Conservation (phyloP, 2,329 filamentous ascomycete genomes). For the Epichloe hybrida region DNA sequence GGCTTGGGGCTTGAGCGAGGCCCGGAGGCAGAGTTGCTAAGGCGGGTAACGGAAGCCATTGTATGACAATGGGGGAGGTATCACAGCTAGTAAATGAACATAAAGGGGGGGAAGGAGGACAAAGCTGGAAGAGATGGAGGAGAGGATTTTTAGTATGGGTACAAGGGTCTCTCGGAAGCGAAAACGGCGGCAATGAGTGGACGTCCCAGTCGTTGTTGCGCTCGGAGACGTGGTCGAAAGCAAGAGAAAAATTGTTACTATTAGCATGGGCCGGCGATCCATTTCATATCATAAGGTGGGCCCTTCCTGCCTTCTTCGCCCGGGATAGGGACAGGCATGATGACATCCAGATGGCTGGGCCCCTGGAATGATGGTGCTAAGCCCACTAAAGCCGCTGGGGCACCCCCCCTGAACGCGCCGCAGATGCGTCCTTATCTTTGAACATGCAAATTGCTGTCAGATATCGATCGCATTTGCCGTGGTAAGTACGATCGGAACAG, state of each 20-base stretch:
- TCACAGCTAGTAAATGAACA: background rate
- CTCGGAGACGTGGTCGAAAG: background rate
- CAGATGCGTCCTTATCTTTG: too few relatives aligned
- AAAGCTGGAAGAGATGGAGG: constrained; percentile 19
- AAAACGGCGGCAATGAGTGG: background rate
- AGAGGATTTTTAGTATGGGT: constrained; percentile 16
- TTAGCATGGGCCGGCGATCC: constrained; percentile 5
- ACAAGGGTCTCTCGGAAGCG: constrained; percentile 4
- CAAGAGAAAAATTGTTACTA: background rate
- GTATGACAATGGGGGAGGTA: constrained; percentile 17
- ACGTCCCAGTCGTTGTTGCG: background rate
- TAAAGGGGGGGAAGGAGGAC: constrained; percentile 12
- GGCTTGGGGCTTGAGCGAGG: constrained; percentile 54
- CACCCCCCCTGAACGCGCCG: background rate
- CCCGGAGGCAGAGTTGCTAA: constrained; percentile 73
- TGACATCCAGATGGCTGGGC: too few relatives aligned
- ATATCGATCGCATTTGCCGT: too few relatives aligned
- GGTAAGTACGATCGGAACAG: too few relatives aligned
- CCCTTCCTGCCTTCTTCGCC: background rate
- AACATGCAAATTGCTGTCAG: too few relatives aligned
- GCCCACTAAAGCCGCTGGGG: background rate
- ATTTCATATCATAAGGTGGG: background rate
- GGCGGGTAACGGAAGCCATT: constrained; percentile 76
- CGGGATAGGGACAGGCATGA: background rate
- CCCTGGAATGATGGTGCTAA: background rate